A percentile compares a stretch with the other conserved stretches of the same genome.
phyloP scores from a whole-genome alignment of 352 stramenopile species.

The Phytophthora fragariae region DNA sequence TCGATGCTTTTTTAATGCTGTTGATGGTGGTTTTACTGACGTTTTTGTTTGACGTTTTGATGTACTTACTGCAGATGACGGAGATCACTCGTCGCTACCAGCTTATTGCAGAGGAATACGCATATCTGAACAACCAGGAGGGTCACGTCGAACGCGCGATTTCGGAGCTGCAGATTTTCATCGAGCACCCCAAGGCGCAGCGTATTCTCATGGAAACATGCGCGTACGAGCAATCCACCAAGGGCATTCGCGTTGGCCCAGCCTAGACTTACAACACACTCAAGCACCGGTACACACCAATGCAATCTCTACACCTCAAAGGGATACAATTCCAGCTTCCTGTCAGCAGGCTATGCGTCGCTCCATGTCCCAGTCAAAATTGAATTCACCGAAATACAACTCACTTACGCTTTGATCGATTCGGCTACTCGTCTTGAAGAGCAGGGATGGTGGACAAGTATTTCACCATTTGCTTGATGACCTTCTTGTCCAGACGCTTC shows the following conservation, averaged over 20 bases:
- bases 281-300: constrained; percentile 10
- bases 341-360: constrained; percentile 10
- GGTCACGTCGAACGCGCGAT: constrained; percentile 77
- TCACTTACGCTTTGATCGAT: neutral
- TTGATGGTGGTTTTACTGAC: neutral
- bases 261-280: constrained; percentile 30
- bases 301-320: constrained; percentile 20
- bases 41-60: neutral
- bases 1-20: constrained; percentile 5
- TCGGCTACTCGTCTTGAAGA: constrained; percentile 48
- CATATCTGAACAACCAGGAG: constrained; percentile 66
- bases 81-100: constrained; percentile 82
- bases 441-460: constrained; percentile 79
- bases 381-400: constrained; percentile 26
- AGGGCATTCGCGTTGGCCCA: constrained; percentile 78
- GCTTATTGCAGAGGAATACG: constrained; percentile 71
- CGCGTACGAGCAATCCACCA: constrained; percentile 65
- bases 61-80: constrained; percentile 57
- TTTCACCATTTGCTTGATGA: constrained; percentile 86
- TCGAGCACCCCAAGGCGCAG: constrained; percentile 74
- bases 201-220: constrained; percentile 72
- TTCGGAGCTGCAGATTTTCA: constrained; percentile 78
- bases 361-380: constrained; percentile 32
- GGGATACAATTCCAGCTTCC: constrained; percentile 16
- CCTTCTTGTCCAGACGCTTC: constrained; percentile 83